phyloP scores from a whole-genome alignment of 1,284 basidiomycete species.

The Polyporus tsugae region DNA sequence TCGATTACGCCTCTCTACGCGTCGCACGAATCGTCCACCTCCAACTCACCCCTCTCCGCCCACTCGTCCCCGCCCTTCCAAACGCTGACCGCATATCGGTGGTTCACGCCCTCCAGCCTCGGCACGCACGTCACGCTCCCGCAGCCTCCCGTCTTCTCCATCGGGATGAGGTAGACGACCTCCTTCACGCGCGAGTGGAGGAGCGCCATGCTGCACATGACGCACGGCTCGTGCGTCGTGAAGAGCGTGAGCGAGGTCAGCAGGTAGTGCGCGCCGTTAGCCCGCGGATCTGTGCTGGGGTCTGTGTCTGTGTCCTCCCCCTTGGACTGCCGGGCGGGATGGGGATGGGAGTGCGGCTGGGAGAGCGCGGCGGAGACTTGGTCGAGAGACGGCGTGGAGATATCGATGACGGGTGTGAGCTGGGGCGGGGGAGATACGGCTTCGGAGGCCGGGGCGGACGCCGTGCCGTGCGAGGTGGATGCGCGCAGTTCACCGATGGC shows the following conservation, averaged over 20 bases:
- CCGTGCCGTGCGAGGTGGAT: slow-evolving; percentile 24
- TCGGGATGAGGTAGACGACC: slow-evolving; percentile 78
- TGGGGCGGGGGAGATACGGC: slow-evolving; percentile 11
- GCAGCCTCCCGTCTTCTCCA: slow-evolving; percentile 80
- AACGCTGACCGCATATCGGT: slow-evolving; percentile 73
- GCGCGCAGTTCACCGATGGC: slow-evolving; percentile 67
- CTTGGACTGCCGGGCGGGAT: not conserved
- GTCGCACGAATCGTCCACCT: slow-evolving; percentile 51
- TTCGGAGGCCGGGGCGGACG: slow-evolving; percentile 6
- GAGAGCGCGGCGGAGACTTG: slow-evolving; percentile 17
- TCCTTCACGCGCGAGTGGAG: slow-evolving; percentile 91
- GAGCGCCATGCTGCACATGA: slow-evolving; percentile 96
- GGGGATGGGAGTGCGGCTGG: slow-evolving; percentile 13
- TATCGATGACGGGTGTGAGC: slow-evolving; percentile 17
- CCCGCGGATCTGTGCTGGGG: slow-evolving; percentile 27
- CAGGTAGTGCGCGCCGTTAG: slow-evolving; percentile 84
- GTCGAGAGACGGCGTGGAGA: slow-evolving; percentile 12
- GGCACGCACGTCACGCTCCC: slow-evolving; percentile 77
- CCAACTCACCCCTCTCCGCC: slow-evolving; percentile 37
- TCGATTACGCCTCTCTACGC: slow-evolving; percentile 41
- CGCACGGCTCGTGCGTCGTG: slow-evolving; percentile 92
- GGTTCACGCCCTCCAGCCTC: slow-evolving; percentile 81
- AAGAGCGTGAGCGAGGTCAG: slow-evolving; percentile 86
- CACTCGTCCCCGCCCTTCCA: slow-evolving; percentile 50
- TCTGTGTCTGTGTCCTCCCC: slow-evolving; percentile 4